These are phyloP conservation scores for Beauveria sp. DNA, from an alignment of 2,329 filamentous ascomycete genomes.

Conservation along the genomic window DNA sequence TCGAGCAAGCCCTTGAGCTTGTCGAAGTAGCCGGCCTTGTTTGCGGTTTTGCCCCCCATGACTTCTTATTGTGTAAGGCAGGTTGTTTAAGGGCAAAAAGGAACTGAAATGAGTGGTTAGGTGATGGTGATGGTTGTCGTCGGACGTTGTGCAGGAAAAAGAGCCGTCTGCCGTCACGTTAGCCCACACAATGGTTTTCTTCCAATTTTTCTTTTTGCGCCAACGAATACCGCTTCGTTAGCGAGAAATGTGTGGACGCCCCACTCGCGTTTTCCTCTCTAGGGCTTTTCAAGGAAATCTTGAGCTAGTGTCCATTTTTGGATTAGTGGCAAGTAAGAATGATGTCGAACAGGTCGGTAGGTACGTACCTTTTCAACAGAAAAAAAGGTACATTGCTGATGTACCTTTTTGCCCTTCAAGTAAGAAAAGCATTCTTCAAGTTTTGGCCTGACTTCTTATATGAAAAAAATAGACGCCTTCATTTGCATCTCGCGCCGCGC, in stretches of 20 bases:
- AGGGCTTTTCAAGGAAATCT: neutral
- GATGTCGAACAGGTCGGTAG: neutral
- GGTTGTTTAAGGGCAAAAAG: conserved; percentile 89
- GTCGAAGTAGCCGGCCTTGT: conserved; percentile 97
- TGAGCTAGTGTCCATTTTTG: neutral
- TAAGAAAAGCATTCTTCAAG: neutral
- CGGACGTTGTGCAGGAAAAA: conserved; percentile 2
- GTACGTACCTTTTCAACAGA: neutral
- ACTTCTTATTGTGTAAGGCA: conserved; percentile 92
- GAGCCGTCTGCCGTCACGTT: neutral
- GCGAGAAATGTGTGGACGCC: conserved; percentile 9
- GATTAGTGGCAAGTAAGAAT: neutral
- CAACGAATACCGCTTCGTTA: neutral
- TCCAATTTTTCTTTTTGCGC: conserved; percentile 1
- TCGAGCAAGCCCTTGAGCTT: conserved; percentile 98
- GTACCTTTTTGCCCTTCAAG: conserved; percentile 25
- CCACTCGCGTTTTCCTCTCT: neutral
- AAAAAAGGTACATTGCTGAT: conserved; percentile 21
- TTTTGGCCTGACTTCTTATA: neutral
- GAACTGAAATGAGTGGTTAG: conserved; percentile 4
- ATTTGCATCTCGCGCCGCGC: neutral
- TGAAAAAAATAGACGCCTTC: neutral
- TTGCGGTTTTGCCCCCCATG: conserved; percentile 95
- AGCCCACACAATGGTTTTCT: neutral
- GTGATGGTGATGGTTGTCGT: conserved; percentile 5